Evolutionary conservation across 2,329 filamentous ascomycete genomes (phyloP), one percentile per base, ranked within the genome.

Genomic region (Atkinsonella texensis): DNA sequence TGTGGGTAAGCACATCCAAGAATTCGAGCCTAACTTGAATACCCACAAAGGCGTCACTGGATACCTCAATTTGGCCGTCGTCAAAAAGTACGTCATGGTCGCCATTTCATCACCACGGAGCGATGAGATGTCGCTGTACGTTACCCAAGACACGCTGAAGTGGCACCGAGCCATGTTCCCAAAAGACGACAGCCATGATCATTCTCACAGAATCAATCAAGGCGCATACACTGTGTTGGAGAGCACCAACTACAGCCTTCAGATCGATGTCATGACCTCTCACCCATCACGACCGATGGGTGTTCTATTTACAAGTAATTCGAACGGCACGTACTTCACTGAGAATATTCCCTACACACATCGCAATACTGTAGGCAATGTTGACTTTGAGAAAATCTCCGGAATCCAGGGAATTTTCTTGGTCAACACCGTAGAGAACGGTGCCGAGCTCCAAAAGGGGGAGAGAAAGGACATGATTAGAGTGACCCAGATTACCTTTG

Each of bases 241-340:
- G 69, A 93, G 90, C 62, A 97, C 93, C 42, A 91, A 95, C 64
- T 96, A 98, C 73, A 96, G 91, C 71, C 89, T 98, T 59, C 91
- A 97, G 69, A 83, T 98, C 51, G 90, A 97, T 67, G 90, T 97
- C 56, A 84, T 91, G 77, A 88, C 85, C 1, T 74, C 74, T 40
- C 73, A 72, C 44, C 77, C 77, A 12, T 77, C 76, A 1, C 80
- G 78, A 39, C 80, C 85, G 0, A 91, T 95, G 80, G 94, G 93
- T 35, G 83, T 86, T 11, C 75, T 98, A 52, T 91, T 96, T 62
- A 95, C 89, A 6, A 97, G 91, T 64, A 98, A 98, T 65, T 97
- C 90, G 33, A 94, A 97, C 64, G 93, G 93, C 54, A 96, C 89
- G 2, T 96, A 91, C 67, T 98, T 97, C 65, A 93, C 87, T 2